phyloP scores from a whole-genome alignment of 2,329 filamentous ascomycete species.

The Paramyrothecium roridum region DNA sequence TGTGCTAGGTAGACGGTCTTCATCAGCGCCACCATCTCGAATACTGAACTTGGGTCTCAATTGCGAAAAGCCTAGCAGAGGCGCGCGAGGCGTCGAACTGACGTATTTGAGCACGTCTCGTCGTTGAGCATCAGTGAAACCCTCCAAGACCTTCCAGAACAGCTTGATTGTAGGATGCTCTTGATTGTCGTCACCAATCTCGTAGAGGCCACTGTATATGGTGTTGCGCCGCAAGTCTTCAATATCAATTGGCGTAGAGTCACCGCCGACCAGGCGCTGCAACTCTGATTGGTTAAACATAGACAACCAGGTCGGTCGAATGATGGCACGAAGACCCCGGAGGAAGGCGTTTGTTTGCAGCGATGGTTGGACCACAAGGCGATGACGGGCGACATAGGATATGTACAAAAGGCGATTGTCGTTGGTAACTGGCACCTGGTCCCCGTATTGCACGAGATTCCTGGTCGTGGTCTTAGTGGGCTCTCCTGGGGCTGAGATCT shows the following conservation, averaged over 20 bases:
- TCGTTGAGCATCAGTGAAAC: constrained; percentile 71
- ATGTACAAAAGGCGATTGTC: constrained; percentile 94
- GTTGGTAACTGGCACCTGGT: constrained; percentile 78
- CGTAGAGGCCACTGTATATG: constrained; percentile 81
- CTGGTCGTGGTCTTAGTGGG: constrained; percentile 63
- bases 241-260: constrained; percentile 81
- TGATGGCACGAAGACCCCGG: constrained; percentile 79
- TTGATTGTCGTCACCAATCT: constrained; percentile 79
- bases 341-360: constrained; percentile 87
- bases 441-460: constrained; percentile 74
- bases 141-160: constrained; percentile 88
- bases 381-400: constrained; percentile 83
- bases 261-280: constrained; percentile 88
- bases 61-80: constrained; percentile 83
- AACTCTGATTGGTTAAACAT: constrained; percentile 99
- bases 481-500: constrained; percentile 42
- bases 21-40: constrained; percentile 60
- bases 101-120: constrained; percentile 92
- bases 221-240: constrained; percentile 83
- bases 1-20: constrained; percentile 82
- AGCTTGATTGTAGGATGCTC: constrained; percentile 83
- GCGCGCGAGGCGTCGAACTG: constrained; percentile 86
- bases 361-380: constrained; percentile 75
- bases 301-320: constrained; percentile 87
- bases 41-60: constrained; percentile 87